Base-by-base conservation (phyloP, 441 rosid species). In the Daphne laureola region DNA sequence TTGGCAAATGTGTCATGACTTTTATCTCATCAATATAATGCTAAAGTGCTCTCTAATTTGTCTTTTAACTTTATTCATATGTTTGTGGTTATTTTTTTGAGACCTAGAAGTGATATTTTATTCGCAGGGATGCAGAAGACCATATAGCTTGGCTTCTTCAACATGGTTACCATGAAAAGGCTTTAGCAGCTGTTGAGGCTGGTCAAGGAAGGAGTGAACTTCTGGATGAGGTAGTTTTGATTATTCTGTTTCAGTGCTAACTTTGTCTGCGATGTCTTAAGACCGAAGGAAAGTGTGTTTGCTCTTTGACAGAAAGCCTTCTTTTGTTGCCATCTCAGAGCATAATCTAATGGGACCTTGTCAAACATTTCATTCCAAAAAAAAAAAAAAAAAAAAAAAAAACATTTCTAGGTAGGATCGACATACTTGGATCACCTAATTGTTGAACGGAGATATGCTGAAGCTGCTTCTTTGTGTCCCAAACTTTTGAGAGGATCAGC, bases 361-460 rank as follows among this genome's bases (percentile, higher is more conserved):
- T 31, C 57, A 44, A 43, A 40, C 50, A 16, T 40, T 49, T 66
- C 54, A n/a, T 55, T 31, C 66, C 63, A 13, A n/a, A n/a, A n/a
- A n/a, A n/a, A n/a, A n/a, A n/a, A n/a, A n/a, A n/a, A n/a, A n/a
- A 21, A 21, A 21, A 21, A 21, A 18, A 18, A 18, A 21, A 21
- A 21, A 21, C 46, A 46, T 82, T 63, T 52, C 27, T 72, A 94
- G 99, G 98, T 90, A 63, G 99, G 98, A 70, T 84, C 99, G 58
- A 90, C 87, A 60, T 94, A 94, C 74, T 98, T 94, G 67, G 99
- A 90, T 78, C 98, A 94, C 74, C 78, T 94, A 83, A 94, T 94
- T 57, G 92, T 90, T 67, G 97, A 94, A 79, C 84, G 97, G 72
- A 94, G 83, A 66, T 94, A 90, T 80, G 87, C 84, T 44, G 95